Evolutionary conservation across 306 rosid genomes (phyloP).

Genomic region (Prunus mongolica): DNA sequence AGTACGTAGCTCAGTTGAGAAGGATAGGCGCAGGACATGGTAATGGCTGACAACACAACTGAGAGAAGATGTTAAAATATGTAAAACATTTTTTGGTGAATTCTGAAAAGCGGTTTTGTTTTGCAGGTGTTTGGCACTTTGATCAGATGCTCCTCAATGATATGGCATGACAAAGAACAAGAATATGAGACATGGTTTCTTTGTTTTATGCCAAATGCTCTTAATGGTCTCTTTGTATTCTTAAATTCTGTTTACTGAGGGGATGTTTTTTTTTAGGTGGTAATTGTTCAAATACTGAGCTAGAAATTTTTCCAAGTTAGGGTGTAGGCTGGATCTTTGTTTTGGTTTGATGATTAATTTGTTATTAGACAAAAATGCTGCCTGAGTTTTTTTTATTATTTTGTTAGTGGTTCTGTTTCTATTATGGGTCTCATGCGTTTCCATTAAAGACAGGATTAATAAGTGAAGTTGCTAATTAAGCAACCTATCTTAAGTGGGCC

Average conservation of each 20-base stretch:
- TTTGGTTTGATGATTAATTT: no score
- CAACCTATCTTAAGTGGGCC: no score
- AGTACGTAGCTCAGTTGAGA: conserved; percentile 42
- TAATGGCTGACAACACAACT: not conserved
- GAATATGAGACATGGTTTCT: not conserved
- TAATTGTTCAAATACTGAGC: no score
- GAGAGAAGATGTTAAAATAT: not conserved
- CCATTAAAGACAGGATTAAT: no score
- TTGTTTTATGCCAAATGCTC: not conserved
- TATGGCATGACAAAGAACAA: conserved; percentile 10
- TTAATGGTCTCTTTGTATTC: not conserved
- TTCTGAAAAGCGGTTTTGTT: not conserved
- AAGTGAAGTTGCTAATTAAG: no score
- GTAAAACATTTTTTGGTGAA: not conserved
- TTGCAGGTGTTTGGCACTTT: conserved; percentile 44
- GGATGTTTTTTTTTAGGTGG: not conserved
- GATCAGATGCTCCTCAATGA: conserved; percentile 36
- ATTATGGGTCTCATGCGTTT: no score
- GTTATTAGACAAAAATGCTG: no score
- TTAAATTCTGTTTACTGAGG: not conserved
- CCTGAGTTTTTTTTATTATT: no score
- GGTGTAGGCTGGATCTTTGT: no score
- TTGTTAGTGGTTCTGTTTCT: no score
- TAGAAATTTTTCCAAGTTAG: no score
- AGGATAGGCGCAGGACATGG: conserved; percentile 41